Base-by-base conservation (phyloP, 495 filamentous ascomycete genomes). In the Neurospora tetraspora region DNA sequence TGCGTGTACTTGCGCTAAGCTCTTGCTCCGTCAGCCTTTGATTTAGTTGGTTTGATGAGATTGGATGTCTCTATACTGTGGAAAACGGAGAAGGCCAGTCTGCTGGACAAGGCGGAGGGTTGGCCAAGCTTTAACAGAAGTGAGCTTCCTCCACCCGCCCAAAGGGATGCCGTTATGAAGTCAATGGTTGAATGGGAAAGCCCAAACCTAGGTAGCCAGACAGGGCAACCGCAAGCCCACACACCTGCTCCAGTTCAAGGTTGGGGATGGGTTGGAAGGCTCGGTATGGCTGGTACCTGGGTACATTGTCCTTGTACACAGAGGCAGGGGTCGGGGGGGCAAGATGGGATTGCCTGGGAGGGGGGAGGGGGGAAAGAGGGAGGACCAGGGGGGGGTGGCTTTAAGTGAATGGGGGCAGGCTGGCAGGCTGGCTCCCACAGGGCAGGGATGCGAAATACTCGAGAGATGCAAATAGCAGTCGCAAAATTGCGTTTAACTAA, bases 81-180 rank as follows among this genome's bases (percentile, higher is more conserved):
- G 69, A 39, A 42, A 39, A 69, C 53, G 42, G 71, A 73, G 53
- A 43, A 59, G 47, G 65, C 38, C 20, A 69, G 53, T 70, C 18
- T 42, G 72, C 70, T 39, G 71, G 43, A 70, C 31, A 39, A 65
- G 68, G 69, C 27, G 39, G 68, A 65, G 61, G 45, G 61, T 39
- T 59, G 69, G 39, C 70, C 72, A 74, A 71, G 72, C 72, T 77
- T 77, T 74, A 75, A 76, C 74, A 70, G 70, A 69, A 34, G 47
- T 14, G 31, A 39, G 43, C 69, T 69, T 71, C 76, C 71, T 42
- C 65, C 59, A 47, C 10, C 40, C 42, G 69, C 27, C 31, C 72
- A 31, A 43, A 39, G 34, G 42, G 39, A 39, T 45, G 59, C 47
- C 65, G 68, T 23, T 43, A 71, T 78, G 76, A 78, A 79, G 77